These are phyloP conservation scores for Takashimella koratensis DNA, from an alignment of 1,284 basidiomycete species.

Conservation along the genomic window DNA sequence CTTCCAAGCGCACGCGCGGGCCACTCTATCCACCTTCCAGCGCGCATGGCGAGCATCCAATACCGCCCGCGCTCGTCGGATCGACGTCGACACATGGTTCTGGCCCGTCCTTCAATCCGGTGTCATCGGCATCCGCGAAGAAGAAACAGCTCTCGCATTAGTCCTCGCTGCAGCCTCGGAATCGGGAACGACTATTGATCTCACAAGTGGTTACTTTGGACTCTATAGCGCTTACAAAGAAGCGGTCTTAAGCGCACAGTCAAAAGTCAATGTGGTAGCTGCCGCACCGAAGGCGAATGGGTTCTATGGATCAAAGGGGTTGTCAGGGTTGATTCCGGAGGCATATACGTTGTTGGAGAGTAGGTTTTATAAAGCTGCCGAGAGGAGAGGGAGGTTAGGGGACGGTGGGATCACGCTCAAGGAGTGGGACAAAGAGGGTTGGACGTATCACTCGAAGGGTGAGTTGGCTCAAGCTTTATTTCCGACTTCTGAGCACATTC, in stretches of 20 bases:
- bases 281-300: conserved; percentile 92
- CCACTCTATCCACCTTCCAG: conserved; percentile 47
- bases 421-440: conserved; percentile 86
- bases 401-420: conserved; percentile 62
- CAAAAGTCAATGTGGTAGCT: conserved; percentile 71
- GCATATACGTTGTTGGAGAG: conserved; percentile 88
- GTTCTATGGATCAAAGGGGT: conserved; percentile 82
- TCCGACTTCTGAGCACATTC: background rate
- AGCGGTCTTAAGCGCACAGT: conserved; percentile 59
- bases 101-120: conserved; percentile 83
- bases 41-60: conserved; percentile 44
- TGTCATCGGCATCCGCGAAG: conserved; percentile 74
- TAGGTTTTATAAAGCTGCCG: conserved; percentile 71
- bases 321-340: conserved; percentile 90
- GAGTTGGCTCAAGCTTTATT: too few relatives aligned
- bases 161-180: conserved; percentile 35
- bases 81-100: conserved; percentile 57
- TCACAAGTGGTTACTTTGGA: conserved; percentile 95
- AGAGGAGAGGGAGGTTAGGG: conserved; percentile 52
- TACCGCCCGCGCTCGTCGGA: conserved; percentile 30
- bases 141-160: conserved; percentile 61
- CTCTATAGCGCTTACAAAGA: conserved; percentile 78
- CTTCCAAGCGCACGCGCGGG: conserved; percentile 40
- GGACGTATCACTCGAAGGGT: conserved; percentile 99
- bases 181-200: conserved; percentile 50